These are phyloP conservation scores for Casuarina equisetifolia DNA, from an alignment of 306 rosid species.

Conservation along the genomic window DNA sequence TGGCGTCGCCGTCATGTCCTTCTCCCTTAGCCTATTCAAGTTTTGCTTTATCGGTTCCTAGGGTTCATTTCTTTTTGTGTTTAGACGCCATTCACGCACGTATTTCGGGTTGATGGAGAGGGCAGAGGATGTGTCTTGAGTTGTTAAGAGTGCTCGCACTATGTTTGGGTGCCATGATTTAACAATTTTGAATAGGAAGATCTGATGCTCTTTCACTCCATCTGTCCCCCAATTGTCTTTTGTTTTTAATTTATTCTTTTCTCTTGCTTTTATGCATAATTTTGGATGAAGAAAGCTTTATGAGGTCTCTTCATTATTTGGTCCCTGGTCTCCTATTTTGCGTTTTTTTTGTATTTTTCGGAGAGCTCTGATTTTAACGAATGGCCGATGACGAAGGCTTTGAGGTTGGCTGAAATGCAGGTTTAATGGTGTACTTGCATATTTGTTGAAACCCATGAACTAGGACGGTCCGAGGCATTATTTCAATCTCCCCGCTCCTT, in stretches of 20 bases:
- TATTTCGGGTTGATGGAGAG: neutral
- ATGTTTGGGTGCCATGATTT: constrained; percentile 38
- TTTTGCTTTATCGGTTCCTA: no score
- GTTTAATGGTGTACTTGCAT: constrained; percentile 28
- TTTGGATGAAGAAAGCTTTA: constrained; percentile 10
- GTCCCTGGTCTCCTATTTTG: constrained; percentile 10
- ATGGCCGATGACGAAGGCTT: constrained; percentile 57
- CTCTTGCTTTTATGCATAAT: neutral
- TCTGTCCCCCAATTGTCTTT: neutral
- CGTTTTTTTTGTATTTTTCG: neutral
- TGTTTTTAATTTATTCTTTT: neutral
- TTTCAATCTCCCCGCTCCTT: no score
- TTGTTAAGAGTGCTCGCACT: constrained; percentile 31
- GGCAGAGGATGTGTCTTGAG: constrained; percentile 37
- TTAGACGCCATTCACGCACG: no score
- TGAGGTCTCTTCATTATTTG: constrained; percentile 16
- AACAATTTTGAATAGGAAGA: constrained; percentile 49
- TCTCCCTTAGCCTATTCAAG: neutral
- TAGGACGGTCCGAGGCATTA: constrained; percentile 96
- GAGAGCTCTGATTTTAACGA: neutral
- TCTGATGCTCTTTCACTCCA: constrained; percentile 42
- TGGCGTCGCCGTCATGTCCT: neutral
- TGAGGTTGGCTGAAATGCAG: constrained; percentile 36
- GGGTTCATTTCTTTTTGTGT: no score
- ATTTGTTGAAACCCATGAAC: constrained; percentile 54